Evolutionary conservation across 75 land plant genomes (phyloP).

Genomic region (Adiantum capillusveneris): DNA sequence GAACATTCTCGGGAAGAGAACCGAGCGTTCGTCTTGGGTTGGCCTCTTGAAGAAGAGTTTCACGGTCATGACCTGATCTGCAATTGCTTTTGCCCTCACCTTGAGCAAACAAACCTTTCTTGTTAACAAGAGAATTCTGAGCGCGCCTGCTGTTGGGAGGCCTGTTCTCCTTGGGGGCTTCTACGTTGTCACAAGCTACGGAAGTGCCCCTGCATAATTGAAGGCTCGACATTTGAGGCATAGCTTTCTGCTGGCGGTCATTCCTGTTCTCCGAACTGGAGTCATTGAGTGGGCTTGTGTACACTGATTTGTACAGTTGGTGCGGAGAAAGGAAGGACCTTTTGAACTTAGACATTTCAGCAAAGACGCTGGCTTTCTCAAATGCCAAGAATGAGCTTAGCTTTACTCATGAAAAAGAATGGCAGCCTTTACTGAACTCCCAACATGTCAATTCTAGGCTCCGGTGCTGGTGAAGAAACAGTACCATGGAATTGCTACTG

Average conservation of each 20-base stretch:
- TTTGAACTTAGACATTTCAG: constrained; percentile 2
- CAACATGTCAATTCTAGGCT: too few species aligned
- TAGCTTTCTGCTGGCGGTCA: not conserved
- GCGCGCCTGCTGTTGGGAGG: not conserved
- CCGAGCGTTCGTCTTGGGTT: not conserved
- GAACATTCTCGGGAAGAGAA: not conserved
- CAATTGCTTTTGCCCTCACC: not conserved
- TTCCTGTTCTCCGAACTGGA: not conserved
- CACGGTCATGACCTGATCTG: not conserved
- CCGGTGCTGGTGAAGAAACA: too few species aligned
- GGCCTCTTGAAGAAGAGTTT: not conserved
- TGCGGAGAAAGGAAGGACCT: constrained; percentile 6
- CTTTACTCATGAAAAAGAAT: too few species aligned
- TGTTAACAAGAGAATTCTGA: not conserved
- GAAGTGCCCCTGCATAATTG: constrained; percentile 1
- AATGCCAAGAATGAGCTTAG: not conserved
- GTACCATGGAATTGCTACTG: too few species aligned
- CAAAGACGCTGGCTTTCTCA: not conserved
- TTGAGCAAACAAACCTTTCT: not conserved
- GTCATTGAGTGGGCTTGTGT: not conserved
- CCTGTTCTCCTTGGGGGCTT: not conserved
- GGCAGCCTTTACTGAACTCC: too few species aligned
- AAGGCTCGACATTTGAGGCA: not conserved
- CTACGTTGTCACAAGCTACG: not conserved
- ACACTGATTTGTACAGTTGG: not conserved